Base-by-base conservation (phyloP, 1,139 yeast species). In the Yamadazyma aaseri region DNA sequence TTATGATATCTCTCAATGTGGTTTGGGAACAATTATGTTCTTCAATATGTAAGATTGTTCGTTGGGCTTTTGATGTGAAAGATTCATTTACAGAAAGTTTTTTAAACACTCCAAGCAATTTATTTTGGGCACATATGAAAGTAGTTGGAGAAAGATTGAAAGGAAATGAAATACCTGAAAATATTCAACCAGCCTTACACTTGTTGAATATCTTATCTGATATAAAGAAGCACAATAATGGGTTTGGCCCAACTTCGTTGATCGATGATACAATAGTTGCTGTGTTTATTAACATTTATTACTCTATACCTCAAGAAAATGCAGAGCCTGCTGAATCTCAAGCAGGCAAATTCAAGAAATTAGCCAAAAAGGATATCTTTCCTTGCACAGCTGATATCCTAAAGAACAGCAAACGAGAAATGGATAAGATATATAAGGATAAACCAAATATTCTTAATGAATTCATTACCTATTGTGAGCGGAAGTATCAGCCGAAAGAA, bases 171-270 rank as follows among this genome's bases (percentile, higher is more conserved):
- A 41, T 63, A 5, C 62, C 70, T 1, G 44, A 52, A 9, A 51
- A 47, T 5, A 36, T 63, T 23, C 56, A 62, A 32, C 53, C 65
- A 1, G 34, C 36, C 18, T 46, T 77, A 5, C 66, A 71, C 34
- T 59, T 76, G 27, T 53, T 85, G 16, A 65, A 63, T 42, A 80
- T 79, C 22, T 62, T 80, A 2, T 71, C 73, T 11, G 92, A 83
- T 35, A 68, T 85, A 51, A 73, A 86, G 42, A 76, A 84, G 39
- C 65, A 82, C 53, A 86, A 87, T 40, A 85, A 81, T 50, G 95
- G 95, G 0, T 82, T 81, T 53, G 92, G 90, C 0, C 81, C 95
- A 0, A 84, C 95, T 0, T 82, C 92, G 0, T 63, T 76, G 18
- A 74, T 85, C 25, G 96, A 86, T 52, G 95, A 86, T 46, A 73